Percentiles rank a stretch among this genome's conserved stretches.
These are phyloP conservation scores for Candida silvicultrix DNA, from an alignment of 805 yeast genomes.

Conservation along the genomic window DNA sequence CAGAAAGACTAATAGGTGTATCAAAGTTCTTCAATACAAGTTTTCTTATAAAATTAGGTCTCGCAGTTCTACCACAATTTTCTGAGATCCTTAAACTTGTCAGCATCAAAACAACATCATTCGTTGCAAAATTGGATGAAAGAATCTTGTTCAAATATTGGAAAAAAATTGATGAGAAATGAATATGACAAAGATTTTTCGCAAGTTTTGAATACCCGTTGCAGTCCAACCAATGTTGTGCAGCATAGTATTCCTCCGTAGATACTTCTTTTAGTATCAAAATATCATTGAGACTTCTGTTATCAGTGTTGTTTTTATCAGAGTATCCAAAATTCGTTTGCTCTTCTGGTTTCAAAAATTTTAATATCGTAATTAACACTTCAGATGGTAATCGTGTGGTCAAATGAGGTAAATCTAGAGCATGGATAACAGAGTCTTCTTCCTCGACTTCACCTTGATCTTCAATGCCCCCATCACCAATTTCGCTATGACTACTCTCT, in stretches of 20 bases:
- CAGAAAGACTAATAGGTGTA: slow-evolving; percentile 39
- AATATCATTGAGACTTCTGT: slow-evolving; percentile 11
- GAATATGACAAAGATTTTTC: slow-evolving; percentile 24
- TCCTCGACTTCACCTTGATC: slow-evolving; percentile 8
- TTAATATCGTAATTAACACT: slow-evolving; percentile 38
- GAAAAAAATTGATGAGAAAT: slow-evolving; percentile 32
- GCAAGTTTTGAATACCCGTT: slow-evolving; percentile 29
- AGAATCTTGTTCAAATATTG: slow-evolving; percentile 43
- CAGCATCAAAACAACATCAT: slow-evolving; percentile 38
- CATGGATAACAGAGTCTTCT: slow-evolving; percentile 34
- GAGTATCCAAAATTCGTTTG: slow-evolving; percentile 42
- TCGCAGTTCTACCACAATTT: slow-evolving; percentile 79
- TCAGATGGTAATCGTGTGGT: slow-evolving; percentile 37
- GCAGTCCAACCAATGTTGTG: slow-evolving; percentile 39
- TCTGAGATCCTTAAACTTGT: slow-evolving; percentile 70
- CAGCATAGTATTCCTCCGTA: slow-evolving; percentile 14
- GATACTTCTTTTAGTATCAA: slow-evolving; percentile 31
- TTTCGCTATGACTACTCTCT: neutral
- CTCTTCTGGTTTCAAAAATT: slow-evolving; percentile 41
- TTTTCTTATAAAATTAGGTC: slow-evolving; percentile 60
- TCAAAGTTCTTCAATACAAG: slow-evolving; percentile 40
- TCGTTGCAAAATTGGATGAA: slow-evolving; percentile 34
- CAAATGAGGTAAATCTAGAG: slow-evolving; percentile 55
- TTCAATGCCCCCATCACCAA: neutral
- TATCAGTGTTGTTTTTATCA: slow-evolving; percentile 1